phyloP scores from a whole-genome alignment of 2,329 filamentous ascomycete genomes.

The Plenodomus lindquistii region DNA sequence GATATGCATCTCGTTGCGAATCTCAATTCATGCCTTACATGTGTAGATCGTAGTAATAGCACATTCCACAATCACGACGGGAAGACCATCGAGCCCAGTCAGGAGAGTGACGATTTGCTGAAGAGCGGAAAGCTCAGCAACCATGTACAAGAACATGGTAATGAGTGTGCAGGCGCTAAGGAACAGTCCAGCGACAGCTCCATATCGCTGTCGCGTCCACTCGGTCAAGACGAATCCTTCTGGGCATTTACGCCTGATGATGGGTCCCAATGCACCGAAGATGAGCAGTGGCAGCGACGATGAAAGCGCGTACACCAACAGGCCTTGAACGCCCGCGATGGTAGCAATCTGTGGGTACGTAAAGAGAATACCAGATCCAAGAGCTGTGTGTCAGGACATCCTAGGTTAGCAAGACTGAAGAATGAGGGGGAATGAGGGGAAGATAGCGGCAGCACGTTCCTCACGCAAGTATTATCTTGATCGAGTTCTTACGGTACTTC shows the following conservation, averaged over 20 bases:
- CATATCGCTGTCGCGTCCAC: slow-evolving; percentile 81
- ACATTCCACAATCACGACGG: slow-evolving; percentile 77
- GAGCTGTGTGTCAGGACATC: slow-evolving; percentile 57
- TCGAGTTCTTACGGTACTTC: slow-evolving; percentile 96
- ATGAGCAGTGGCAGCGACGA: slow-evolving; percentile 73
- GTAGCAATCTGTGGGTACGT: slow-evolving; percentile 81
- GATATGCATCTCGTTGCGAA: slow-evolving; percentile 1
- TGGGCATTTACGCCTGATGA: slow-evolving; percentile 78
- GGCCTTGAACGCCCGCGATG: slow-evolving; percentile 76
- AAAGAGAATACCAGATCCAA: slow-evolving; percentile 83
- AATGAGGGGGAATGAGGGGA: slow-evolving; percentile 43
- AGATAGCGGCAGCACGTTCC: slow-evolving; percentile 90
- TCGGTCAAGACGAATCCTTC: slow-evolving; percentile 84
- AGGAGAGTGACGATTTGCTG: slow-evolving; percentile 76
- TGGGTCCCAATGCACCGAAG: slow-evolving; percentile 74
- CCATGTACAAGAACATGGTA: slow-evolving; percentile 86
- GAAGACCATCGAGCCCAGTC: slow-evolving; percentile 74
- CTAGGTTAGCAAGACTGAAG: slow-evolving; percentile 40
- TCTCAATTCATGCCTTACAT: slow-evolving; percentile 54
- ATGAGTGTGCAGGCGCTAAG: slow-evolving; percentile 77
- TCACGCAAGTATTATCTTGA: slow-evolving; percentile 99
- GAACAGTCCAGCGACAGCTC: slow-evolving; percentile 68
- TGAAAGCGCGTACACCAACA: slow-evolving; percentile 74
- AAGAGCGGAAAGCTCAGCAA: slow-evolving; percentile 78
- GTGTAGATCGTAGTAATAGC: slow-evolving; percentile 82